Evolutionary conservation across 2,329 filamentous ascomycete species (phyloP), one percentile per base, ranked within the genome.

Genomic region (Westerdykella sp.): DNA sequence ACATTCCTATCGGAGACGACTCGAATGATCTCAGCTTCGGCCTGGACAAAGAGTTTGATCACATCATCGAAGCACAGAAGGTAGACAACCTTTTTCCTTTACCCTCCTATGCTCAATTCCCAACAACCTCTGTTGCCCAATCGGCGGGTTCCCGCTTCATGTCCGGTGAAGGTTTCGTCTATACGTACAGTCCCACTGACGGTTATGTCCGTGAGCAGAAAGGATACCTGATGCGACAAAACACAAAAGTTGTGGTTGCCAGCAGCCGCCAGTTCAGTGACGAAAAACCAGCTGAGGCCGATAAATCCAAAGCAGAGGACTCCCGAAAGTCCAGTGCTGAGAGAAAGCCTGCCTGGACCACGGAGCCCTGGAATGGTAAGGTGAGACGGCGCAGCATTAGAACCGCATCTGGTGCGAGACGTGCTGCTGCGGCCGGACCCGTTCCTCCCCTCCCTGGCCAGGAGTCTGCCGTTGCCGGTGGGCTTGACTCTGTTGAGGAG

Each of bases 211-310:
- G 69, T 55, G 76, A 76, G 81, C 85, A 96, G 90, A 90, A 94
- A 73, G 93, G 93, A 44, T 98, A 98, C 63, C 77, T 97, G 37
- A 98, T 97, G 91, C 83, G 93, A 59, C 91, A 98, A 59, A 98
- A 97, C 69, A 97, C 91, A 3, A 97, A 97, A 68, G 79, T 98
- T 42, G 88, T 98, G 40, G 82, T 95, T 39, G 93, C 93, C n/a
- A 95, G 84, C 63, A 82, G 76, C 61, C 76, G 78, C 37, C 69
- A 74, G 39, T 73, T 75, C 53, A 76, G 75, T 45, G 64, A 71
- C 44, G 84, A 88, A 66, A 84, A 85, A 52, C 59, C 59, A 5
- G 84, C 65, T 61, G 64, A 66, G 66, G 69, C 74, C 18, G 74
- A 75, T 16, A 79, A 80, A 43, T 82, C 83, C 22, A 79, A 78